Evolutionary conservation across 768 basidiomycete species (phyloP).

Genomic region (Rhodotorula toruloides): DNA sequence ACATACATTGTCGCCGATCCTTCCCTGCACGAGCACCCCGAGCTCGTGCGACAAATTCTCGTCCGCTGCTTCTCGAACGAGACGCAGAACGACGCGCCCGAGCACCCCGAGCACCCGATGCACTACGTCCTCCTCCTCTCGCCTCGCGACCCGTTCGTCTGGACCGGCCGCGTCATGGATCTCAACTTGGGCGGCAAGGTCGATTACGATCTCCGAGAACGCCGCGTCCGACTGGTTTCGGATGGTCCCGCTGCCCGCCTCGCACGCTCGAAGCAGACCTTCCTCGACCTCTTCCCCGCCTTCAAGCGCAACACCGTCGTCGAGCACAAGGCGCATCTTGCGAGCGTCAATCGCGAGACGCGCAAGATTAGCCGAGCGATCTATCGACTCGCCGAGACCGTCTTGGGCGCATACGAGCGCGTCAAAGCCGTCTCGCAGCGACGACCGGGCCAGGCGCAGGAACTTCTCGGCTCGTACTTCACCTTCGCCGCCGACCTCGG

Average conservation of each 20-base stretch:
- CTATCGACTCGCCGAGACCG: slow-evolving; percentile 82
- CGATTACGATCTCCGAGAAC: slow-evolving; percentile 76
- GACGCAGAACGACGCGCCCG: slow-evolving; percentile 32
- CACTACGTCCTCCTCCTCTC: slow-evolving; percentile 80
- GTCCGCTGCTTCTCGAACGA: slow-evolving; percentile 65
- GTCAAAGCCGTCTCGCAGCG: slow-evolving; percentile 62
- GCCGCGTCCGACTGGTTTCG: slow-evolving; percentile 83
- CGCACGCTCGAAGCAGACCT: slow-evolving; percentile 61
- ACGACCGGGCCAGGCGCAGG: slow-evolving; percentile 62
- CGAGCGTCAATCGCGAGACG: slow-evolving; percentile 79
- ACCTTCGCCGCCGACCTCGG: slow-evolving; percentile 94
- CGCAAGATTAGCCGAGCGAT: slow-evolving; percentile 85
- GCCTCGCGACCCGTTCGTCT: slow-evolving; percentile 77
- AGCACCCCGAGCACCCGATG: slow-evolving; percentile 35
- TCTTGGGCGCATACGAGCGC: slow-evolving; percentile 83
- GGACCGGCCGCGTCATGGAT: slow-evolving; percentile 83
- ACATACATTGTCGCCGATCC: slow-evolving; percentile 81
- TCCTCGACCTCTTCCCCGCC: slow-evolving; percentile 44
- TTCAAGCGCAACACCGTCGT: slow-evolving; percentile 55
- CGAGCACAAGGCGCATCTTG: slow-evolving; percentile 85
- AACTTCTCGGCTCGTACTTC: slow-evolving; percentile 89
- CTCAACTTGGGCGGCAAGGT: slow-evolving; percentile 62
- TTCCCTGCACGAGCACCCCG: slow-evolving; percentile 67
- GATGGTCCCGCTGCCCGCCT: slow-evolving; percentile 79
- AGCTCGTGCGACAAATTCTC: slow-evolving; percentile 71